phyloP scores from a whole-genome alignment of 106 monocot genomes.

The Dendrobium catenatum region DNA sequence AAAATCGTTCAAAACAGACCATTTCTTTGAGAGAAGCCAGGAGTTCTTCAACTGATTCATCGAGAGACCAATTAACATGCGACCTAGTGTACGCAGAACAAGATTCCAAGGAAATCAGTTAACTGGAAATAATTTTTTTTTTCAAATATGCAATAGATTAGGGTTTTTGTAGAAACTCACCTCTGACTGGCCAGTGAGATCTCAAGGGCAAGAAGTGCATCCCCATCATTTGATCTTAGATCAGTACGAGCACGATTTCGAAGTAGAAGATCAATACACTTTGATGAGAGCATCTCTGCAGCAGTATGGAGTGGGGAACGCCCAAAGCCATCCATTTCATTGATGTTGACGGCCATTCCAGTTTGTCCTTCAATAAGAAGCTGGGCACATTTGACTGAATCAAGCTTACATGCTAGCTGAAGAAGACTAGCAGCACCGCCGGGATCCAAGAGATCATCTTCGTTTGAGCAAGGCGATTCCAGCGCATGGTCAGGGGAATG shows the following conservation, averaged over 20 bases:
- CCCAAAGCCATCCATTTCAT: conserved; percentile 21
- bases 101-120: background rate
- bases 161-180: background rate
- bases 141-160: background rate
- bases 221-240: conserved; percentile 19
- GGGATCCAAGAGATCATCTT: conserved; percentile 10
- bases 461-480: background rate
- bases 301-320: conserved; percentile 32
- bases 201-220: conserved; percentile 24
- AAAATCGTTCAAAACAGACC: conserved; percentile 11
- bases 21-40: conserved; percentile 15
- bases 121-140: background rate
- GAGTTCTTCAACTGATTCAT: conserved; percentile 27
- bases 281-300: conserved; percentile 23
- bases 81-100: conserved; percentile 5
- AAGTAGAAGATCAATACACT: conserved; percentile 28
- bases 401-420: conserved; percentile 31
- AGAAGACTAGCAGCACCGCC: conserved; percentile 15
- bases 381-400: conserved; percentile 22
- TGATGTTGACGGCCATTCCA: conserved; percentile 9
- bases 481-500: background rate
- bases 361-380: conserved; percentile 17
- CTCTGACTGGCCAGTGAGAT: conserved; percentile 22
- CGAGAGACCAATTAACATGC: conserved; percentile 21
- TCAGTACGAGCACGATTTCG: conserved; percentile 20